Evolutionary conservation across 805 yeast genomes (phyloP), one percentile per base, ranked within the genome.

Genomic region (Starmerella scarabaei): DNA sequence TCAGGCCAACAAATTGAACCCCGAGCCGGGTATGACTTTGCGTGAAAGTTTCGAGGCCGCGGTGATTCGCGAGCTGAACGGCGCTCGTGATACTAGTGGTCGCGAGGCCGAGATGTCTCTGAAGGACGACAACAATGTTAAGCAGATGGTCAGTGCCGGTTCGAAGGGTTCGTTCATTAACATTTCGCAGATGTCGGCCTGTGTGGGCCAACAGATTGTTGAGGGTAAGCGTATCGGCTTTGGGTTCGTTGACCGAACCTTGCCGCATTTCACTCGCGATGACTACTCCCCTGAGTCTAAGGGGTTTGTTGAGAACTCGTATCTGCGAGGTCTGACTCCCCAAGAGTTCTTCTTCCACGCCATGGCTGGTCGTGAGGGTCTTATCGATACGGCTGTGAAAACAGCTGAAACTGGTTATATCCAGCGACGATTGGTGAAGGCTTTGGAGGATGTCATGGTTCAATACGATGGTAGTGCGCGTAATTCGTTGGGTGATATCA

Each of bases 301-400:
- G 60, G 99, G 99, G 53, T 91, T 91, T 55, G 94, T 91, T 45
- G 95, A 93, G 62, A 91, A 91, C 60, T 91, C 98, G 12, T 91
- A 91, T 58, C 70, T 88, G 58, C 77, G 97, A 68, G 99, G 99
- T 29, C 71, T 91, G 56, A 86, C 98, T 5, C 98, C 99, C 26
- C 97, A 91, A 63, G 99, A 91, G 62, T 91, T 91, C 62, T 86
- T 91, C 61, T 91, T 91, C 79, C 99, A 91, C 61, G 96, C 97
- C 38, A 91, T 91, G 95, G 97, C 98, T 58, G 99, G 99, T 69
- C 84, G 99, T 73, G 99, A 91, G 68, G 99, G 99, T 71, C 71
- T 91, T 59, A 93, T 91, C 60, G 99, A 91, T 72, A 91, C 99
- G 40, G 99, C 99, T 14, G 99, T 91, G 36, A 91, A 91, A 63